These are phyloP conservation scores for Penicillium cataractarum DNA, from an alignment of 495 filamentous ascomycete genomes.

Conservation along the genomic window DNA sequence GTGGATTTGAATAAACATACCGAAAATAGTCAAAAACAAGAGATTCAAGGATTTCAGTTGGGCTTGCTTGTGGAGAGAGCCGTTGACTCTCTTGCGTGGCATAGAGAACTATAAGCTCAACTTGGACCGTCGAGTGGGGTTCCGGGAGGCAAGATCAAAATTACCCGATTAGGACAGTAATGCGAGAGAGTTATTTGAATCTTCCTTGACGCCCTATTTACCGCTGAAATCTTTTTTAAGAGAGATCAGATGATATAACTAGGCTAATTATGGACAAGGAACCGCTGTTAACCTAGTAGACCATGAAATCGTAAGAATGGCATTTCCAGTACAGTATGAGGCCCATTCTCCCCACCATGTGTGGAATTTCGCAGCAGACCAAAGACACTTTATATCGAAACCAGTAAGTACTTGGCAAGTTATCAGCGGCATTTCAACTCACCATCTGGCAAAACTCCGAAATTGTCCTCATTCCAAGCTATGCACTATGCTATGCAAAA, in stretches of 20 bases:
- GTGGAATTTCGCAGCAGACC: too few relatives aligned
- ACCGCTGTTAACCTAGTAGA: not conserved
- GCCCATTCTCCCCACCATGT: too few relatives aligned
- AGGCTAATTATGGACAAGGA: not conserved
- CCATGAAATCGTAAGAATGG: too few relatives aligned
- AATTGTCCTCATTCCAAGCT: not conserved
- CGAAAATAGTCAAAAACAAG: conserved; percentile 6
- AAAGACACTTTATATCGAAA: not conserved
- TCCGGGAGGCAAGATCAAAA: conserved; percentile 1
- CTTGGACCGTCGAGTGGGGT: too few relatives aligned
- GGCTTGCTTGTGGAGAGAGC: not conserved
- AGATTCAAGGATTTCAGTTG: not conserved
- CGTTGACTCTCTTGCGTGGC: not conserved
- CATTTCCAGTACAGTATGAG: not conserved
- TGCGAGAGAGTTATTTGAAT: conserved; percentile 10
- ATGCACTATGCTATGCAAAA: not conserved
- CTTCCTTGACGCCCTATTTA: not conserved
- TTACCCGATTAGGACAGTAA: conserved; percentile 18
- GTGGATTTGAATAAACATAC: not conserved
- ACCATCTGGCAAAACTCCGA: too few relatives aligned
- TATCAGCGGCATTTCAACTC: not conserved
- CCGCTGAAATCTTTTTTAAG: not conserved
- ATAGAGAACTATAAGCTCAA: not conserved
- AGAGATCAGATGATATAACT: not conserved
- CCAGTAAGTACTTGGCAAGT: not conserved